phyloP scores from a whole-genome alignment of 306 rosid genomes.

The Malus orientalis region DNA sequence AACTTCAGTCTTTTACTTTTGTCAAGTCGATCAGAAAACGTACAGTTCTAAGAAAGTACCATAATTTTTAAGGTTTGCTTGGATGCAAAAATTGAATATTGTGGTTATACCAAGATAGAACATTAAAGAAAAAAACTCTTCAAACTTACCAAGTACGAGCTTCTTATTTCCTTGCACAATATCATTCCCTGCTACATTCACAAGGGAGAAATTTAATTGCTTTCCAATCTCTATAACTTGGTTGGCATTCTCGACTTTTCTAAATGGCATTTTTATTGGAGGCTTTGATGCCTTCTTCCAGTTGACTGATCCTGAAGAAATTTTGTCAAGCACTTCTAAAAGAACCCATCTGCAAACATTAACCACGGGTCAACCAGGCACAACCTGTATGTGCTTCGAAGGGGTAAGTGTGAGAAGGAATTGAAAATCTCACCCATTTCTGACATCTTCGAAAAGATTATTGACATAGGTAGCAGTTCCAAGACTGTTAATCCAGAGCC shows the following conservation, averaged over 20 bases:
- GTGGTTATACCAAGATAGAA: background rate
- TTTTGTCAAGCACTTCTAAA: slow-evolving; percentile 94
- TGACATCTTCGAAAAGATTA: slow-evolving; percentile 91
- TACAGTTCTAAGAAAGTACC: background rate
- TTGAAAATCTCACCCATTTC: slow-evolving; percentile 68
- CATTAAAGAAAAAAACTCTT: background rate
- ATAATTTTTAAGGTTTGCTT: background rate
- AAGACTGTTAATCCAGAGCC: slow-evolving; percentile 97
- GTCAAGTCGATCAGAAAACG: background rate
- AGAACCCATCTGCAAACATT: slow-evolving; percentile 80
- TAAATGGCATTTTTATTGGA: slow-evolving; percentile 97
- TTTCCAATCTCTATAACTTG: slow-evolving; percentile 87
- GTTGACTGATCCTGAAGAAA: slow-evolving; percentile 73
- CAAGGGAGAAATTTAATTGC: slow-evolving; percentile 79
- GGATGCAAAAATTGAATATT: background rate
- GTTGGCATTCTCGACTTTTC: slow-evolving; percentile 97
- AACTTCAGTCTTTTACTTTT: background rate
- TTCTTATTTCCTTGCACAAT: slow-evolving; percentile 98
- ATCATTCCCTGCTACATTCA: slow-evolving; percentile 95
- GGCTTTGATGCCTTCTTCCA: slow-evolving; percentile 98
- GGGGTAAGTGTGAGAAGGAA: background rate
- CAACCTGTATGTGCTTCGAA: background rate
- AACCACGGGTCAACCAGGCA: slow-evolving; percentile 16
- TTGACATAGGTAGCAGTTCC: slow-evolving; percentile 78
- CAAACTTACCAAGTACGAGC: slow-evolving; percentile 72